Percentiles rank a stretch among this genome's conserved stretches.
Evolutionary conservation across 352 stramenopile species (phyloP).

Genomic region (Pythium insidiosum): DNA sequence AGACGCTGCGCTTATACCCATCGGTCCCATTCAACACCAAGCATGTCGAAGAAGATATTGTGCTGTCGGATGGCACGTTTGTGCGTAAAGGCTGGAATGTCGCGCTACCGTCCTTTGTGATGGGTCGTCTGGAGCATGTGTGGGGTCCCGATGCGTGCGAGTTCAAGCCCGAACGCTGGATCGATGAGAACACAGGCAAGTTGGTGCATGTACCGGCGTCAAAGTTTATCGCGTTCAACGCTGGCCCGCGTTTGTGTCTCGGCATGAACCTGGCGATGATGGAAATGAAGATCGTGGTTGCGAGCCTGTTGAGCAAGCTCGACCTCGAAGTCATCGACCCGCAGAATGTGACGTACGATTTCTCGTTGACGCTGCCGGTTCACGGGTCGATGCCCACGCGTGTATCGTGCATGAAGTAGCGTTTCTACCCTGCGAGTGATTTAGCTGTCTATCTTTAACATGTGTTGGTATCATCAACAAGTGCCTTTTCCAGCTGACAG

Average conservation of each 20-base stretch:
- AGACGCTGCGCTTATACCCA: slow-evolving; percentile 62
- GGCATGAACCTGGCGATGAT: slow-evolving; percentile 37
- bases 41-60: slow-evolving; percentile 16
- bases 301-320: slow-evolving; percentile 29
- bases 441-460: too few relatives aligned
- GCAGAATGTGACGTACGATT: slow-evolving; percentile 13
- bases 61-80: slow-evolving; percentile 32
- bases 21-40: slow-evolving; percentile 42
- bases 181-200: slow-evolving; percentile 13
- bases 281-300: slow-evolving; percentile 38
- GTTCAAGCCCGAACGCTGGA: slow-evolving; percentile 28
- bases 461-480: too few relatives aligned
- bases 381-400: too few relatives aligned
- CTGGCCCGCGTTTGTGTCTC: slow-evolving; percentile 32
- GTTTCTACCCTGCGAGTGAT: too few relatives aligned
- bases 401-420: neutral
- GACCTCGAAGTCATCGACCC: slow-evolving; percentile 9
- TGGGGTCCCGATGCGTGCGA: slow-evolving; percentile 22
- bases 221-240: slow-evolving; percentile 37
- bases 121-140: slow-evolving; percentile 19
- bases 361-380: slow-evolving; percentile 17
- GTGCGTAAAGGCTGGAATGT: slow-evolving; percentile 17
- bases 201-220: slow-evolving; percentile 15
- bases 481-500: too few relatives aligned
- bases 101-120: slow-evolving; percentile 18